Conservation (phyloP, 1,139 yeast species). For the Ashbya aceris region DNA sequence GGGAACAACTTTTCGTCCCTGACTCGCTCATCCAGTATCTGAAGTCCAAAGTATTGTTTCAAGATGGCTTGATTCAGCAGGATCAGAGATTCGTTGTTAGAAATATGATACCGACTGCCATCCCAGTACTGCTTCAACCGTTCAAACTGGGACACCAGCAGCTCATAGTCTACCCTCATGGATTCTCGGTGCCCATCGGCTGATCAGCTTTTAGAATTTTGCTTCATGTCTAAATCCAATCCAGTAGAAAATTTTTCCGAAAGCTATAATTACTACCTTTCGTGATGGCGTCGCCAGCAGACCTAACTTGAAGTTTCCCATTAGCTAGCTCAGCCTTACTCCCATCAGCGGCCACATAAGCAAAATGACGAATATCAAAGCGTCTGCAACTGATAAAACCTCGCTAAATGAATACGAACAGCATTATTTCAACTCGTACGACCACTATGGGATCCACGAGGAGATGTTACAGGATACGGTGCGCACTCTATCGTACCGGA, state of each 20-base stretch:
- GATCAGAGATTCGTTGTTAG: conserved; percentile 1
- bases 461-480: conserved; percentile 96
- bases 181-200: too few relatives aligned
- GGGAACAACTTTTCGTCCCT: conserved; percentile 23
- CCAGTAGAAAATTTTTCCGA: too few relatives aligned
- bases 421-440: conserved; percentile 91
- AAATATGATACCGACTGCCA: background rate
- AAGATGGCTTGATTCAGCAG: conserved; percentile 2
- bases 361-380: conserved; percentile 2
- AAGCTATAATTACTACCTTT: too few relatives aligned
- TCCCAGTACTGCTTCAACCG: conserved; percentile 2
- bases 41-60: background rate
- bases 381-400: conserved; percentile 36
- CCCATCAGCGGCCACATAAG: too few relatives aligned
- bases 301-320: too few relatives aligned
- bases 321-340: too few relatives aligned
- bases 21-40: background rate
- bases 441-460: conserved; percentile 96
- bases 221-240: too few relatives aligned
- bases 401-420: conserved; percentile 60
- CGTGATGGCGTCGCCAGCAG: too few relatives aligned
- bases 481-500: conserved; percentile 85
- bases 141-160: background rate
- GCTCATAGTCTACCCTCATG: too few relatives aligned
- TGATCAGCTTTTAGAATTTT: too few relatives aligned